Conservation (phyloP, 345 rosid genomes). For the Passiflora organensis region DNA sequence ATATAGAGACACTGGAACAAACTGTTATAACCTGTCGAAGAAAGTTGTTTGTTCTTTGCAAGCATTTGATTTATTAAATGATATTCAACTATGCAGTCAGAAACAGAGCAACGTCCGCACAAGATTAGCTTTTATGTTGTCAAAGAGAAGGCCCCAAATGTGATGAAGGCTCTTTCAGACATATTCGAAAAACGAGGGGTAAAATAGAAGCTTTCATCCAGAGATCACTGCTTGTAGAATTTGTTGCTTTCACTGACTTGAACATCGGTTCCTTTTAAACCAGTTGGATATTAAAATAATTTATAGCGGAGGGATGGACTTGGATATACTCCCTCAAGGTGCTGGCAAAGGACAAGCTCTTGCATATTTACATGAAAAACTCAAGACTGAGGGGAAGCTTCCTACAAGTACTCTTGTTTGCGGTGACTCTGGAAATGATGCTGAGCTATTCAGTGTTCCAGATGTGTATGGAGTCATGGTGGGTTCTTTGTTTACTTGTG, state of each 20-base stretch:
- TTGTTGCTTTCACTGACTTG: not conserved
- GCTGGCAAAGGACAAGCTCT: constrained; percentile 98
- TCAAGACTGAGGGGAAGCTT: constrained; percentile 53
- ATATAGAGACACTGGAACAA: too few relatives aligned
- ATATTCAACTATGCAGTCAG: constrained; percentile 49
- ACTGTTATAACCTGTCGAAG: not conserved
- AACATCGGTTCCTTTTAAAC: not conserved
- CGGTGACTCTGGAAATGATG: constrained; percentile 98
- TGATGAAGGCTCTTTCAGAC: constrained; percentile 56
- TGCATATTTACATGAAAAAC: constrained; percentile 68
- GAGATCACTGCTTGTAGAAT: not conserved
- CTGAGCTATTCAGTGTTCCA: constrained; percentile 81
- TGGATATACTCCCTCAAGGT: constrained; percentile 85
- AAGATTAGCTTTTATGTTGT: constrained; percentile 89
- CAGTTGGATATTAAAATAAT: constrained; percentile 91
- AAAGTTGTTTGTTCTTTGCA: constrained; percentile 9
- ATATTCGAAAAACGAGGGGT: constrained; percentile 63
- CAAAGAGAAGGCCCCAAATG: constrained; percentile 67
- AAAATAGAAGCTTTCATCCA: constrained; percentile 10
- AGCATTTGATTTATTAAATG: constrained; percentile 8
- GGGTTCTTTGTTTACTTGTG: constrained; percentile 21
- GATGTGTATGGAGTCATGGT: constrained; percentile 92
- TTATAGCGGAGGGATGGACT: constrained; percentile 84
- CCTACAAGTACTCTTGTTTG: constrained; percentile 80
- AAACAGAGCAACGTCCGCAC: constrained; percentile 84